Conservation (phyloP, 169 alveolate species). For the Pseudocohnilembus persalinus region DNA sequence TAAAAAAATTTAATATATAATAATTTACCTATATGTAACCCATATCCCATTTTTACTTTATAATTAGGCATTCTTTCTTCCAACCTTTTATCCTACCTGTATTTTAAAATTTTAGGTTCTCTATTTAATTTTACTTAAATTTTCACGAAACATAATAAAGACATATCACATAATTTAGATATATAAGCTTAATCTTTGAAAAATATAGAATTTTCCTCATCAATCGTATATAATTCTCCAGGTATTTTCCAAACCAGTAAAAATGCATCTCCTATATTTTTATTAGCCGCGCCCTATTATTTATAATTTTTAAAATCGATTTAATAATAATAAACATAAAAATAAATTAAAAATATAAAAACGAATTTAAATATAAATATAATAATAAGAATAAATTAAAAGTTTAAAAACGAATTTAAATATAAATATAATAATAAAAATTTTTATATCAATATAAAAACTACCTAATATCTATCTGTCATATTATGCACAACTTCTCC, state of each 20-base stretch:
- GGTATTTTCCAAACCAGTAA: slow-evolving; percentile 83
- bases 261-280: slow-evolving; percentile 89
- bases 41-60: slow-evolving; percentile 82
- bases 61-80: slow-evolving; percentile 63
- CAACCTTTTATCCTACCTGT: slow-evolving; percentile 45
- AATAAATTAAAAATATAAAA: too few species aligned
- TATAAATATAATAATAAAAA: too few species aligned
- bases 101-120: slow-evolving; percentile 67
- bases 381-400: too few species aligned
- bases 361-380: too few species aligned
- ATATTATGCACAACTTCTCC: slow-evolving; percentile 83
- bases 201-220: slow-evolving; percentile 30
- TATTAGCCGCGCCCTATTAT: slow-evolving; percentile 78
- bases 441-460: too few species aligned
- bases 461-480: slow-evolving; percentile 63
- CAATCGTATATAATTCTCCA: slow-evolving; percentile 30
- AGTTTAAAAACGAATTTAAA: too few species aligned
- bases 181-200: slow-evolving; percentile 31
- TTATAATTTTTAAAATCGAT: too few species aligned
- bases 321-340: too few species aligned
- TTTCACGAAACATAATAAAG: slow-evolving; percentile 61
- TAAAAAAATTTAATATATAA: too few species aligned
- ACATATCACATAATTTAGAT: slow-evolving; percentile 27
- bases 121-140: slow-evolving; percentile 80
- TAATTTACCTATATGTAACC: slow-evolving; percentile 70